Evolutionary conservation across 1,284 basidiomycete genomes (phyloP).

Genomic region (Crepidotus sp.): DNA sequence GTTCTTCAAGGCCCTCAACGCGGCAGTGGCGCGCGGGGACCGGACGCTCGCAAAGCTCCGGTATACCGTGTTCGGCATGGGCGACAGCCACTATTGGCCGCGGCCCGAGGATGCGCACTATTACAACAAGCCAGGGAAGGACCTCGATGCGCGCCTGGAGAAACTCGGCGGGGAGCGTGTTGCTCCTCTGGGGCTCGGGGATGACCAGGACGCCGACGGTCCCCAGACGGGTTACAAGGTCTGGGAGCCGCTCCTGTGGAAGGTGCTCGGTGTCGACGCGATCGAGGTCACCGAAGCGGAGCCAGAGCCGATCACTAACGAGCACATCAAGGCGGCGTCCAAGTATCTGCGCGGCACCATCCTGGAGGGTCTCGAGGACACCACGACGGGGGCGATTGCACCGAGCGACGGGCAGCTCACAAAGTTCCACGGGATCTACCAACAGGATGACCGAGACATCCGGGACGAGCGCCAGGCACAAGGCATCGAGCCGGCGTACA

Average conservation of each 20-base stretch:
- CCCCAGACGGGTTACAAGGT: slow-evolving; percentile 92
- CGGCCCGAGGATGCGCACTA: slow-evolving; percentile 92
- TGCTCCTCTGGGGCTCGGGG: slow-evolving; percentile 76
- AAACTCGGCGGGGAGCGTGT: slow-evolving; percentile 71
- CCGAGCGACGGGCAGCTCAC: slow-evolving; percentile 90
- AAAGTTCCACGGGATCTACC: slow-evolving; percentile 98
- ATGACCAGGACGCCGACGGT: slow-evolving; percentile 97
- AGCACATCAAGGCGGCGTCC: slow-evolving; percentile 98
- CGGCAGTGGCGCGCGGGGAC: slow-evolving; percentile 51
- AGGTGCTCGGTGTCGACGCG: slow-evolving; percentile 85
- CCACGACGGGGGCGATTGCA: slow-evolving; percentile 81
- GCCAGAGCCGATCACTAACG: slow-evolving; percentile 96
- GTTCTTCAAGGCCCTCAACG: slow-evolving; percentile 81
- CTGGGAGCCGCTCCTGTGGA: slow-evolving; percentile 94
- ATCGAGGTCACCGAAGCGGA: slow-evolving; percentile 89
- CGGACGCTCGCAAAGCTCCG: slow-evolving; percentile 53
- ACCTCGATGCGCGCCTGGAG: slow-evolving; percentile 74
- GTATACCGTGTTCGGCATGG: slow-evolving; percentile 89
- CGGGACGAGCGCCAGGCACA: slow-evolving; percentile 91
- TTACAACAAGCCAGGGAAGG: slow-evolving; percentile 96
- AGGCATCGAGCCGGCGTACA: slow-evolving; percentile 92
- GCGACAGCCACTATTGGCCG: slow-evolving; percentile 99
- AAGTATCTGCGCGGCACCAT: slow-evolving; percentile 95
- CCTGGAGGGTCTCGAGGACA: slow-evolving; percentile 82
- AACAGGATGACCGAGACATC: slow-evolving; percentile 97